phyloP scores from a whole-genome alignment of 306 rosid genomes.

The Vachellia pachyceras region DNA sequence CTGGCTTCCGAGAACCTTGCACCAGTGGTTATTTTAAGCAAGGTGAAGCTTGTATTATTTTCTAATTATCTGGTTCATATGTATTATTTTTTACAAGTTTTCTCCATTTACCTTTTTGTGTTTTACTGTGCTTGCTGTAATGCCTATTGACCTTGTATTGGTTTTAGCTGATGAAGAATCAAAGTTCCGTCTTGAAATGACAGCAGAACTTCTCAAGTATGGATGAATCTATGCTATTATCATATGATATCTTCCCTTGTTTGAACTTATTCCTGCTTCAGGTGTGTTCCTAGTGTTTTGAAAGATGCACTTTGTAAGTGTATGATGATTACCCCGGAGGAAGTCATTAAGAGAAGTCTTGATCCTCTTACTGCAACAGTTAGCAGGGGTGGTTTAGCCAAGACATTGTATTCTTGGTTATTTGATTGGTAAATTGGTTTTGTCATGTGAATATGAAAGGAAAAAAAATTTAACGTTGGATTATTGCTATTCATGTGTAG shows the following conservation, averaged over 20 bases:
- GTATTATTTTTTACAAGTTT: too few species aligned
- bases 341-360: constrained; percentile 78
- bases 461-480: constrained; percentile 7
- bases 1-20: too few species aligned
- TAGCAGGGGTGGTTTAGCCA: constrained; percentile 93
- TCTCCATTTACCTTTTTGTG: too few species aligned
- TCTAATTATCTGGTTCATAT: too few species aligned
- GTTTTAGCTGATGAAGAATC: constrained; percentile 75
- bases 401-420: constrained; percentile 81
- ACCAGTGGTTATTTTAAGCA: too few species aligned
- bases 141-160: too few species aligned
- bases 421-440: constrained; percentile 73
- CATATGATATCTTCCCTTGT: constrained; percentile 27
- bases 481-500: constrained; percentile 31
- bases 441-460: constrained; percentile 20
- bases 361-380: constrained; percentile 78
- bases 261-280: constrained; percentile 44
- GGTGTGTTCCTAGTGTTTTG: constrained; percentile 74
- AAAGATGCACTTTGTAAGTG: constrained; percentile 85
- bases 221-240: constrained; percentile 45
- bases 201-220: constrained; percentile 92
- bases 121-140: too few species aligned
- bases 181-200: constrained; percentile 73
- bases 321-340: constrained; percentile 90
- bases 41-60: too few species aligned